Conservation (phyloP, 1,139 yeast genomes). For the Yamadazyma atmosphaerica region DNA sequence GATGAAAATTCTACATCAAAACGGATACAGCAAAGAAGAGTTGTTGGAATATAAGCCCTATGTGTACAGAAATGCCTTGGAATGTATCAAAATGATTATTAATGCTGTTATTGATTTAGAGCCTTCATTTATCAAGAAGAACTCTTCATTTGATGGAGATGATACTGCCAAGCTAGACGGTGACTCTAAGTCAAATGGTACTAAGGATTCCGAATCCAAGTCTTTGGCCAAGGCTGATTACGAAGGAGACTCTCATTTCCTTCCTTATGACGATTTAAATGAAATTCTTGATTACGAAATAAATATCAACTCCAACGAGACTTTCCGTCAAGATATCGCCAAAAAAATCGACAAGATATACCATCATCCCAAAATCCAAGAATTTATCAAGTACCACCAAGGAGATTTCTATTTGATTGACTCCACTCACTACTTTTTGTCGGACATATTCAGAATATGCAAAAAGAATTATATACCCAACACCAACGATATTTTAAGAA, state of each 20-base stretch:
- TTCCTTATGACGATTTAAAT: conserved; percentile 45
- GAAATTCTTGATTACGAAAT: conserved; percentile 49
- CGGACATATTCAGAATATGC: conserved; percentile 64
- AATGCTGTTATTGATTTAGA: conserved; percentile 54
- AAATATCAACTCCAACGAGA: conserved; percentile 47
- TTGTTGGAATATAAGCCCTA: conserved; percentile 65
- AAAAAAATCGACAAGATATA: conserved; percentile 51
- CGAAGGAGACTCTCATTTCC: conserved; percentile 15
- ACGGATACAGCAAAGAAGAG: conserved; percentile 67
- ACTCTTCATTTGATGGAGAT: conserved; percentile 8
- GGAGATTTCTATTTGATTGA: conserved; percentile 84
- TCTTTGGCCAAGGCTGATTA: neutral
- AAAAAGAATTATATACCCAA: conserved; percentile 65
- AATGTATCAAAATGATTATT: conserved; percentile 62
- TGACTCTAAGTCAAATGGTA: too few relatives aligned
- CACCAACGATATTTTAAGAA: conserved; percentile 71
- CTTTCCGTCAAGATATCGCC: conserved; percentile 48
- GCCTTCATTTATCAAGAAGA: conserved; percentile 48
- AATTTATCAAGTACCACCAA: conserved; percentile 58
- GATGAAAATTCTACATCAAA: conserved; percentile 69
- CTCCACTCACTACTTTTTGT: conserved; percentile 79
- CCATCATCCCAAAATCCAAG: conserved; percentile 54
- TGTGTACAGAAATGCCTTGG: conserved; percentile 66
- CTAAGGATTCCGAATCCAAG: too few relatives aligned
- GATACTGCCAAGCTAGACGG: too few relatives aligned